These are phyloP conservation scores for Cichorium intybus DNA, from an alignment of 140 eudicot species.

Conservation along the genomic window DNA sequence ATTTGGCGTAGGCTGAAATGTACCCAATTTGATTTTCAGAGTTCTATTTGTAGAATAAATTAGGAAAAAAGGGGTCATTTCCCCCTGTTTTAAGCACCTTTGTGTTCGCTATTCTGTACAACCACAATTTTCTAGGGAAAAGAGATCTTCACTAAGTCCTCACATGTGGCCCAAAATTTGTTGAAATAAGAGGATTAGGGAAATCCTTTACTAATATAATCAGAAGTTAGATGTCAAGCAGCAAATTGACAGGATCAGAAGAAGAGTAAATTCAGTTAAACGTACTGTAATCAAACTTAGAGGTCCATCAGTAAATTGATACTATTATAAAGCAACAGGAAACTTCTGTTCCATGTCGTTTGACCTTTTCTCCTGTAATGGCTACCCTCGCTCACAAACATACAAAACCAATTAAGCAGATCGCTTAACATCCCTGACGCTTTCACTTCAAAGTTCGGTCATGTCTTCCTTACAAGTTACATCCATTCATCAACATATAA, in stretches of 20 bases:
- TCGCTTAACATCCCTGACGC: not conserved
- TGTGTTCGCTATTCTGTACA: not conserved
- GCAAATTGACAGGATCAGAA: not conserved
- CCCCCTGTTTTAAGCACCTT: not conserved
- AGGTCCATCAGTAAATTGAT: slow-evolving; percentile 1
- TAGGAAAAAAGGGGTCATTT: not conserved
- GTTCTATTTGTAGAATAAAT: not conserved
- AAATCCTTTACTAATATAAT: not conserved
- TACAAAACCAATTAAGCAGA: not conserved
- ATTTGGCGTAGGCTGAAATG: not conserved
- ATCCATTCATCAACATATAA: not conserved
- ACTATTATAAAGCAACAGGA: not conserved
- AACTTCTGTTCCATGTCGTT: not conserved
- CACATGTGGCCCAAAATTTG: not conserved
- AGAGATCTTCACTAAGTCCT: not conserved
- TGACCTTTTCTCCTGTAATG: not conserved
- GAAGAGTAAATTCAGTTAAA: not conserved
- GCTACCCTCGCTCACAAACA: not conserved
- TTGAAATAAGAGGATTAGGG: not conserved
- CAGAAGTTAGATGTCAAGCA: slow-evolving; percentile 1
- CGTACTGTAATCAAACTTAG: not conserved
- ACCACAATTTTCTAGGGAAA: not conserved
- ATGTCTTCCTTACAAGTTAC: not conserved
- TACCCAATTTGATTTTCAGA: not conserved
- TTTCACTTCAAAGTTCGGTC: not conserved